Evolutionary conservation across 805 yeast species (phyloP).

Genomic region (Saccharomycopsis fodiens): DNA sequence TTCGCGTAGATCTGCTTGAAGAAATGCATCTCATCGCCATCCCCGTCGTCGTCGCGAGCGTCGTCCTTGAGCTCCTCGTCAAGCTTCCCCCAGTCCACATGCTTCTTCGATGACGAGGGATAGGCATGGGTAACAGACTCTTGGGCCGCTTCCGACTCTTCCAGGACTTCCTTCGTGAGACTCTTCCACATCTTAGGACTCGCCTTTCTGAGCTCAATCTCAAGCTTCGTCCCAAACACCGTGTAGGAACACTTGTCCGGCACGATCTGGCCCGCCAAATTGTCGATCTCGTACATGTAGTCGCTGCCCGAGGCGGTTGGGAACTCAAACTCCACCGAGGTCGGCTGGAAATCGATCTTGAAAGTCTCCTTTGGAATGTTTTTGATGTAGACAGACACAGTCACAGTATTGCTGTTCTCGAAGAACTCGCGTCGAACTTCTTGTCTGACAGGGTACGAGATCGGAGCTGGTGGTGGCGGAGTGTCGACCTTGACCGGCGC

Average conservation of each 20-base stretch:
- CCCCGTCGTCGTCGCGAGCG: slow-evolving; percentile 37
- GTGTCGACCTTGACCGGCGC: neutral
- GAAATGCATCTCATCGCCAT: slow-evolving; percentile 50
- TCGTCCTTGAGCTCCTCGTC: slow-evolving; percentile 38
- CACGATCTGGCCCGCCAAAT: slow-evolving; percentile 44
- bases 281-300: slow-evolving; percentile 50
- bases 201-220: slow-evolving; percentile 50
- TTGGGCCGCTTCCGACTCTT: slow-evolving; percentile 23
- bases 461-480: neutral
- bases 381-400: slow-evolving; percentile 65
- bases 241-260: slow-evolving; percentile 37
- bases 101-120: slow-evolving; percentile 58
- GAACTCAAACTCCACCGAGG: slow-evolving; percentile 37
- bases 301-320: slow-evolving; percentile 43
- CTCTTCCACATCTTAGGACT: slow-evolving; percentile 44
- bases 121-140: slow-evolving; percentile 27
- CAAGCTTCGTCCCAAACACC: slow-evolving; percentile 69
- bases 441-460: slow-evolving; percentile 22
- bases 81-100: slow-evolving; percentile 63
- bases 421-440: slow-evolving; percentile 59
- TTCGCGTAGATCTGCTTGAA: slow-evolving; percentile 66
- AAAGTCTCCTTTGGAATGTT: slow-evolving; percentile 46
- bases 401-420: slow-evolving; percentile 51
- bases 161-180: slow-evolving; percentile 26
- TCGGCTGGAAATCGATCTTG: slow-evolving; percentile 32